Evolutionary conservation across 805 yeast genomes (phyloP).

Genomic region (Yamadazyma insecticola): DNA sequence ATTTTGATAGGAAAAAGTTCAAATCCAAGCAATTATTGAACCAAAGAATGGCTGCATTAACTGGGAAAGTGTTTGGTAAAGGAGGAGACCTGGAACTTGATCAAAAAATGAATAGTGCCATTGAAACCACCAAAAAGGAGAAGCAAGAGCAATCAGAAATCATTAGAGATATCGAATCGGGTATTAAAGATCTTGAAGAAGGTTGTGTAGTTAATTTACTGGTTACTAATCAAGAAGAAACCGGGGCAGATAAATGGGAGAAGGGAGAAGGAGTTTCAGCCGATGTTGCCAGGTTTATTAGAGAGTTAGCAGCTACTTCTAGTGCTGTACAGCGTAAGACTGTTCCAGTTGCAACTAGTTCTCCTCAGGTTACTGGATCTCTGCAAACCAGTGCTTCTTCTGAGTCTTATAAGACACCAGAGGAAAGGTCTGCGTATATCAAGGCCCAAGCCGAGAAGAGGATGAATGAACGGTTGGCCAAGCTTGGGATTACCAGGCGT

Average conservation of each 20-base stretch:
- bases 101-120: constrained; percentile 46
- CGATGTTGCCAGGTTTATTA: constrained; percentile 59
- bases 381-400: constrained; percentile 7
- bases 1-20: constrained; percentile 74
- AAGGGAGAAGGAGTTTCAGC: constrained; percentile 71
- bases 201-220: constrained; percentile 42
- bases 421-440: constrained; percentile 72
- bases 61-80: constrained; percentile 55
- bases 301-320: constrained; percentile 32
- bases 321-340: constrained; percentile 4
- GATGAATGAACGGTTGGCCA: constrained; percentile 83
- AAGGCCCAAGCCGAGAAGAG: constrained; percentile 72
- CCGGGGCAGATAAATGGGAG: constrained; percentile 71
- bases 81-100: constrained; percentile 50
- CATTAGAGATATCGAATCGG: constrained; percentile 65
- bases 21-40: constrained; percentile 72
- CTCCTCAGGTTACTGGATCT: constrained; percentile 6
- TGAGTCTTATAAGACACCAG: constrained; percentile 40
- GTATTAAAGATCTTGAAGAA: constrained; percentile 60
- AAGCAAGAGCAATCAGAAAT: constrained; percentile 53
- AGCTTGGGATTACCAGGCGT: constrained; percentile 60
- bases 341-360: constrained; percentile 5
- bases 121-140: constrained; percentile 48
- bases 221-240: constrained; percentile 36
- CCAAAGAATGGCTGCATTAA: constrained; percentile 88